Evolutionary conservation across 2,329 filamentous ascomycete genomes (phyloP).

Genomic region (Aureobasidium sp.): DNA sequence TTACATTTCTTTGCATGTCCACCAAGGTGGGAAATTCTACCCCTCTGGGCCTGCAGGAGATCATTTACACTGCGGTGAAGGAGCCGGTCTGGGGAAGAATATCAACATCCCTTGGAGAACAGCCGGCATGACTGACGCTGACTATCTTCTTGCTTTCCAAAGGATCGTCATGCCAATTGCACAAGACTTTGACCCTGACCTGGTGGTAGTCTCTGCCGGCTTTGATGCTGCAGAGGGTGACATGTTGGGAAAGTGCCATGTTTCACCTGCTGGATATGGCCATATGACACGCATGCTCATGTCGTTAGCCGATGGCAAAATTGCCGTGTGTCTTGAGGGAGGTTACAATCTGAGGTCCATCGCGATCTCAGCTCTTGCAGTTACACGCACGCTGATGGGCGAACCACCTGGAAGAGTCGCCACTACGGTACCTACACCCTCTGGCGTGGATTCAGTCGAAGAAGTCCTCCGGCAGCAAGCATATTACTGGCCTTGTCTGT

Average conservation of each 20-base stretch:
- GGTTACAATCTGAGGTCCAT: slow-evolving; percentile 94
- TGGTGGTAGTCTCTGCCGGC: slow-evolving; percentile 91
- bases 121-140: slow-evolving; percentile 83
- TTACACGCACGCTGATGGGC: slow-evolving; percentile 89
- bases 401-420: slow-evolving; percentile 67
- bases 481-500: slow-evolving; percentile 80
- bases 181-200: slow-evolving; percentile 83
- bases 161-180: slow-evolving; percentile 95
- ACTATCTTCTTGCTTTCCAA: slow-evolving; percentile 95
- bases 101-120: slow-evolving; percentile 64
- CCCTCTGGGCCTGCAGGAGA: slow-evolving; percentile 57
- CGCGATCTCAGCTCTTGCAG: slow-evolving; percentile 82
- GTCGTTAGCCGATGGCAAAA: slow-evolving; percentile 81
- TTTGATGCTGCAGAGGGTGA: slow-evolving; percentile 95
- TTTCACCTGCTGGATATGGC: slow-evolving; percentile 83
- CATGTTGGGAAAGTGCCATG: slow-evolving; percentile 85
- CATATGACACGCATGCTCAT: slow-evolving; percentile 99
- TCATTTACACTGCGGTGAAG: slow-evolving; percentile 52
- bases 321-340: slow-evolving; percentile 89
- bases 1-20: slow-evolving; percentile 92
- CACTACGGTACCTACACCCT: slow-evolving; percentile 40
- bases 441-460: slow-evolving; percentile 50
- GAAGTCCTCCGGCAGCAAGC: slow-evolving; percentile 54
- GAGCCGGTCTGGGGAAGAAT: slow-evolving; percentile 54
- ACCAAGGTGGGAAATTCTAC: slow-evolving; percentile 77